phyloP scores from a whole-genome alignment of 495 filamentous ascomycete species.

The Aspergillus hancockii region DNA sequence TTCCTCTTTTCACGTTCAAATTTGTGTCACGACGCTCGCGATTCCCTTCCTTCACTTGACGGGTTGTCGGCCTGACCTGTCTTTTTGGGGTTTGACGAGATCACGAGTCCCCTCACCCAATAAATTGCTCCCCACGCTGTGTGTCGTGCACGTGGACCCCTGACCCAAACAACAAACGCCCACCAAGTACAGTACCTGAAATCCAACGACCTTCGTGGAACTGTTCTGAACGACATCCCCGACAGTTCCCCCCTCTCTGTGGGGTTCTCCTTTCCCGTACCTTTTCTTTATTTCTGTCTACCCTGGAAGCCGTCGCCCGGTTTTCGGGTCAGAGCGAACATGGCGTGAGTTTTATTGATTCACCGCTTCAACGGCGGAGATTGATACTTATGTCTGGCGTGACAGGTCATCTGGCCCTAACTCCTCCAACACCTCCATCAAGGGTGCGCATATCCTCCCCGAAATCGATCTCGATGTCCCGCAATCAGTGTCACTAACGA shows the following conservation, averaged over 20 bases:
- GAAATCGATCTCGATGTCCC: background rate
- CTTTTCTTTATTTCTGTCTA: conserved; percentile 6
- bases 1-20: background rate
- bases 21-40: background rate
- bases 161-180: conserved; percentile 30
- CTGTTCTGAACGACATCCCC: conserved; percentile 6
- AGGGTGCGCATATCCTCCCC: conserved; percentile 53
- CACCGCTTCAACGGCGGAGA: conserved; percentile 13
- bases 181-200: conserved; percentile 7
- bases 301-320: conserved; percentile 1
- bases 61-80: background rate
- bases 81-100: conserved; percentile 2
- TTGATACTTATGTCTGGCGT: conserved; percentile 26
- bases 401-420: conserved; percentile 44
- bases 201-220: background rate
- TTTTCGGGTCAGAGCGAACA: conserved; percentile 30
- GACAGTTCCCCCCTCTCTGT: conserved; percentile 29
- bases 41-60: background rate
- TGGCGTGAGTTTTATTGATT: conserved; percentile 47
- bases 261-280: conserved; percentile 20
- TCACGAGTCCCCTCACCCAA: conserved; percentile 4
- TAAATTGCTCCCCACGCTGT: conserved; percentile 12
- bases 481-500: background rate
- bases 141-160: conserved; percentile 33
- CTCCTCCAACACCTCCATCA: conserved; percentile 65